Conservation (phyloP, 1,139 yeast species). For the Pichia sp. region DNA sequence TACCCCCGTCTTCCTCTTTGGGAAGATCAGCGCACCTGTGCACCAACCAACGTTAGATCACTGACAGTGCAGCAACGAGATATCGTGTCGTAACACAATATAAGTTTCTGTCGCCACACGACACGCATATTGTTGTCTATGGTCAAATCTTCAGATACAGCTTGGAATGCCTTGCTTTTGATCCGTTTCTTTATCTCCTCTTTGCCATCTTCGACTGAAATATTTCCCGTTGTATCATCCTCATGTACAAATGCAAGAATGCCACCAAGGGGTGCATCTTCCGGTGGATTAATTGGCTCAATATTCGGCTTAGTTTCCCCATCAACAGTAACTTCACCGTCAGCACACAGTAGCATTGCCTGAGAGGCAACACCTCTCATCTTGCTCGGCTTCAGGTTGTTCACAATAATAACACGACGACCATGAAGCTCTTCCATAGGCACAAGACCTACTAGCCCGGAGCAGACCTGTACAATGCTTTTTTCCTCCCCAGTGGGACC, state of each 20-base stretch:
- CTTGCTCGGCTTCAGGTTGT: conserved; percentile 61
- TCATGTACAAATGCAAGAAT: conserved; percentile 32
- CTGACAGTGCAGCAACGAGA: background rate
- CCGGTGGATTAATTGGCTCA: conserved; percentile 33
- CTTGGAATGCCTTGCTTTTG: conserved; percentile 38
- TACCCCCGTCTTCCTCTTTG: background rate
- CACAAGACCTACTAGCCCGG: conserved; percentile 53
- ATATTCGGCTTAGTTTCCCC: conserved; percentile 21
- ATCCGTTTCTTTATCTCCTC: conserved; percentile 30
- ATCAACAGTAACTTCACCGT: conserved; percentile 1
- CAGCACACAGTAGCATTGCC: conserved; percentile 53
- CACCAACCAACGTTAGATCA: conserved; percentile 3
- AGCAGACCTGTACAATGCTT: conserved; percentile 44
- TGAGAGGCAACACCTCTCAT: conserved; percentile 59
- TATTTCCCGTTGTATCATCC: background rate
- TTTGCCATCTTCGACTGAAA: background rate
- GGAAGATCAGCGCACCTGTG: conserved; percentile 12
- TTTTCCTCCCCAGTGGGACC: conserved; percentile 16
- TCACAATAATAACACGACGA: conserved; percentile 49
- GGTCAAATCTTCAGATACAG: conserved; percentile 31
- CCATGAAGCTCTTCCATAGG: conserved; percentile 46
- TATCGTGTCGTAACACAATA: background rate
- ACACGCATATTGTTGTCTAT: conserved; percentile 5
- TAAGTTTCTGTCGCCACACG: conserved; percentile 5
- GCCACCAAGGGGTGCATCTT: conserved; percentile 31